These are phyloP conservation scores for Aureobasidium namibiae DNA, from an alignment of 2,329 filamentous ascomycete genomes.

Conservation along the genomic window DNA sequence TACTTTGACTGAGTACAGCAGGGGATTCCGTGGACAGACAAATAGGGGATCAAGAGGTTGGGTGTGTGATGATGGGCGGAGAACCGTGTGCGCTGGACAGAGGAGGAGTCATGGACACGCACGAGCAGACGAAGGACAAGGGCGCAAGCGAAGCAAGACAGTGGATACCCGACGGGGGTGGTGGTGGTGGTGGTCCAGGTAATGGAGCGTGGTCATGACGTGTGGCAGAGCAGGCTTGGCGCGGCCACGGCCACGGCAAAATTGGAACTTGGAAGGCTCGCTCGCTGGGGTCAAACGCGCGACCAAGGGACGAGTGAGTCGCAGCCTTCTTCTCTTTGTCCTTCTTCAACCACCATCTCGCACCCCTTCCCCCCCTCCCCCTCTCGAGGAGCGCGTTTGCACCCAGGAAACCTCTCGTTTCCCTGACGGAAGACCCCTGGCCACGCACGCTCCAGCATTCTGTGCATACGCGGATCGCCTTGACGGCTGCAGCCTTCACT, in stretches of 20 bases:
- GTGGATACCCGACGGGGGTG: no score
- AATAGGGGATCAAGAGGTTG: neutral
- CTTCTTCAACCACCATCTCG: neutral
- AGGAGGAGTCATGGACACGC: neutral
- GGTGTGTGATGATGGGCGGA: neutral
- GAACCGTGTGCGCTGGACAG: neutral
- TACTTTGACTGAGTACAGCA: neutral
- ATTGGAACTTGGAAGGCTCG: neutral
- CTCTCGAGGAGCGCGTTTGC: constrained; percentile 2
- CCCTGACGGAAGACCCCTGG: neutral
- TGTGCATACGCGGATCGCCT: neutral
- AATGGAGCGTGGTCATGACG: neutral
- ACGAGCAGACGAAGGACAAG: neutral
- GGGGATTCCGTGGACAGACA: neutral
- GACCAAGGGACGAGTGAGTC: no score
- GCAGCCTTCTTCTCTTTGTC: neutral
- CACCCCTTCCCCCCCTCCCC: neutral
- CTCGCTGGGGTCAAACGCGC: neutral
- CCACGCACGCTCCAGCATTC: neutral
- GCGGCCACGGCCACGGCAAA: neutral
- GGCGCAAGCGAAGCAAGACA: neutral
- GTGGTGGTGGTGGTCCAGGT: no score
- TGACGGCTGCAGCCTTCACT: neutral
- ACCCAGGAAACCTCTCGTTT: neutral
- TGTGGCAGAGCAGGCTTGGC: neutral